Evolutionary conservation across 2,329 filamentous ascomycete species (phyloP), one percentile per base, ranked within the genome.

Genomic region (Arthrobotrys musiformis): DNA sequence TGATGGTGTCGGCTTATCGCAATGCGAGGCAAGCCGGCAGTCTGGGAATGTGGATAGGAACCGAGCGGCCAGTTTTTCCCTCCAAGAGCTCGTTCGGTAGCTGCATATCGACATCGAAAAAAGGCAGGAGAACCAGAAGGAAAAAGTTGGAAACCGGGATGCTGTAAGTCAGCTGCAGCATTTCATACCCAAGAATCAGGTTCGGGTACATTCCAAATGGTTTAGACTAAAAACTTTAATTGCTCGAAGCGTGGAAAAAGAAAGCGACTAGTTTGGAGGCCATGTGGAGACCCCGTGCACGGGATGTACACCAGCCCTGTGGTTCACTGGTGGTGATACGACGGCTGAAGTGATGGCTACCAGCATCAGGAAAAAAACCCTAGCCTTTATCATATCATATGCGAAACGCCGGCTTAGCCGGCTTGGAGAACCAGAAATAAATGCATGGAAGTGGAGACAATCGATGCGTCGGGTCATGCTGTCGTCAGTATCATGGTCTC

Each of bases 131-230:
- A 63, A 62, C 19, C 24, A 63, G 50, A 42, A 54, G 35, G 30
- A 54, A 48, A 56, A 61, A 40, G 42, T n/a, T 42, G 37, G 52
- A 74, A 74, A 60, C 69, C 52, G 60, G 69, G 61, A 44, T 61
- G 48, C 69, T 44, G 37, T 30, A 42, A 54, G 70, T 75, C 70
- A 75, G 63, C 63, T 75, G 70, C 70, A 69, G 56, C 46, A 40
- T 56, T 63, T 66, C 63, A 26, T 73, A 73, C 69, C 70, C 54
- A 75, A 69, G 70, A 69, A 63, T 61, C 70, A 54, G 70, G 70
- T 74, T 74, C 70, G 70, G 63, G 63, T 68, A 58, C 70, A 63
- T 68, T 61, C 67, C 22, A 50, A 42, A 28, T 11, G 24, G 46
- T 37, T 58, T 63, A 63, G 46, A 37, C 17, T 46, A 17, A 37